A percentile compares a stretch with the other conserved stretches of the same genome.
phyloP scores from a whole-genome alignment of 331 rosid genomes.

The Cucumis variabilis region DNA sequence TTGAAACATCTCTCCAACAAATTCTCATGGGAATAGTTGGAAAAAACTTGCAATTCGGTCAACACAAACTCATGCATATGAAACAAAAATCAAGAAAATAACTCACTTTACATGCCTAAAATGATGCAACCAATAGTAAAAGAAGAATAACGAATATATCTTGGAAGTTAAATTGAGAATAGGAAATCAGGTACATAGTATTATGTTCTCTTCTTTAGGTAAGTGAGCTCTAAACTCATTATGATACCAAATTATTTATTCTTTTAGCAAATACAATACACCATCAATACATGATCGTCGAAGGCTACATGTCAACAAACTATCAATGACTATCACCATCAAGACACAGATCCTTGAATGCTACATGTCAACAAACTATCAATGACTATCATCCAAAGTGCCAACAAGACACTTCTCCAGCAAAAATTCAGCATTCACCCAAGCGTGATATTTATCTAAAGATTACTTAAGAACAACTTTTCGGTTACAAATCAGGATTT shows the following conservation, averaged over 20 bases:
- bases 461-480: constrained; percentile 51
- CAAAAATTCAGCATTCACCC: constrained; percentile 91
- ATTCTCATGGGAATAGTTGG: background rate
- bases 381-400: constrained; percentile 57
- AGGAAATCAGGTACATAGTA: background rate
- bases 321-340: background rate
- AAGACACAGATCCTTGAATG: background rate
- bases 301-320: background rate
- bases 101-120: background rate
- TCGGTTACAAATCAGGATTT: background rate
- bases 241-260: background rate
- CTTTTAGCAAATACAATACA: background rate
- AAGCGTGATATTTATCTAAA: constrained; percentile 91
- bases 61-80: background rate
- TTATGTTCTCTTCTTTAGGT: background rate
- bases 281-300: background rate
- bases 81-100: background rate
- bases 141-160: background rate
- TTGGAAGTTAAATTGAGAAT: background rate
- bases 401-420: constrained; percentile 93
- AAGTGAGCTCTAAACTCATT: background rate
- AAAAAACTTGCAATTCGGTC: no score
- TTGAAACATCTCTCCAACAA: background rate
- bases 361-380: background rate
- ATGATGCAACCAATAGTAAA: background rate